These are phyloP conservation scores for Geopyxis carbonaria DNA, from an alignment of 495 filamentous ascomycete species.

Conservation along the genomic window DNA sequence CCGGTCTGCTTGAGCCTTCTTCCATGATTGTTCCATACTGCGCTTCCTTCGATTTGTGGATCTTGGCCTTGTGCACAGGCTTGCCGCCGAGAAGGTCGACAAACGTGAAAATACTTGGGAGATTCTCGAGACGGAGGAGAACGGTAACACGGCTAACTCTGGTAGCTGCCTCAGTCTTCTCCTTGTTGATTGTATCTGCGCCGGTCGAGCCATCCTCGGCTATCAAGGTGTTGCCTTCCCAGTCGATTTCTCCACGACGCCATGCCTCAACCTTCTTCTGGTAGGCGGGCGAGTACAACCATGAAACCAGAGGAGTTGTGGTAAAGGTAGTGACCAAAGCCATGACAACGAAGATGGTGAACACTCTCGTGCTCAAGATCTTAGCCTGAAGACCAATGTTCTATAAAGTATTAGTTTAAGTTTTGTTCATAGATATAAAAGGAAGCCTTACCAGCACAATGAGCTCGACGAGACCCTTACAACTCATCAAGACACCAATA, in stretches of 20 bases:
- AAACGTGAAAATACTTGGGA: constrained; percentile 73
- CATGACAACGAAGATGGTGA: constrained; percentile 99
- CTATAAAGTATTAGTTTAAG: constrained; percentile 31
- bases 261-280: constrained; percentile 81
- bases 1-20: constrained; percentile 11
- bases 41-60: constrained; percentile 33
- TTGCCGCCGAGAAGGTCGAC: constrained; percentile 55
- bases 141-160: constrained; percentile 38
- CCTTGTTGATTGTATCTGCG: constrained; percentile 26
- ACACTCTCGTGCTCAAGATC: constrained; percentile 71
- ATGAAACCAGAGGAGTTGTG: constrained; percentile 66
- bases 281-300: constrained; percentile 75
- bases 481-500: constrained; percentile 91
- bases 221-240: constrained; percentile 54
- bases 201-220: constrained; percentile 27
- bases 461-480: constrained; percentile 87
- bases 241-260: constrained; percentile 83
- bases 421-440: background rate
- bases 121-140: constrained; percentile 72
- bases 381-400: constrained; percentile 89
- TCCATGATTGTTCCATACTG: constrained; percentile 15
- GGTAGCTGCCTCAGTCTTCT: constrained; percentile 26
- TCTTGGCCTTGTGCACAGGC: constrained; percentile 26
- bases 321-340: constrained; percentile 72
- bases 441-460: constrained; percentile 64